Evolutionary conservation across 768 basidiomycete species (phyloP).

Genomic region (Leccinum aurantiacum): DNA sequence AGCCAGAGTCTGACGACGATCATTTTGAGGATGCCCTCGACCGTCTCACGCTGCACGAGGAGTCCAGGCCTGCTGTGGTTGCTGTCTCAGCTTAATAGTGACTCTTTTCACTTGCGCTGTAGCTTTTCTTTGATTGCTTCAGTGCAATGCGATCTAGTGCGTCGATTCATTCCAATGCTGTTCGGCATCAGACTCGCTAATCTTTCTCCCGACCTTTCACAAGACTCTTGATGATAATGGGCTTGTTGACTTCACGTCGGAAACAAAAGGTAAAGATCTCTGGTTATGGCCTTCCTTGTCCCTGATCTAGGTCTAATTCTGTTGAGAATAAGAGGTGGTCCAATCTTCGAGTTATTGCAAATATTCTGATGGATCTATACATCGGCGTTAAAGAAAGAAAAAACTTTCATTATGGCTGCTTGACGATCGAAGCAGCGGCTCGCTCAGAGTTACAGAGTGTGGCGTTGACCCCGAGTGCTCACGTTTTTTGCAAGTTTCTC

Average conservation of each 20-base stretch:
- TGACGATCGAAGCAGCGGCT: neutral
- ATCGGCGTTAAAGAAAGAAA: neutral
- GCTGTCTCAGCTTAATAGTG: slow-evolving; percentile 18
- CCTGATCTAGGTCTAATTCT: no score
- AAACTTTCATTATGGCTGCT: neutral
- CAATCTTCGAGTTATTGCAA: neutral
- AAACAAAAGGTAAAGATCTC: no score
- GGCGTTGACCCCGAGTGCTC: no score
- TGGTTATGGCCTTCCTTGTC: no score
- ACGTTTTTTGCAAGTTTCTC: no score
- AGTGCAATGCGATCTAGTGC: slow-evolving; percentile 3
- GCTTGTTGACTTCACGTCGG: no score
- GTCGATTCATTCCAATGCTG: neutral
- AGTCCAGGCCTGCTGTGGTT: slow-evolving; percentile 10
- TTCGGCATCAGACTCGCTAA: no score
- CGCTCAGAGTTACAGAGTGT: neutral
- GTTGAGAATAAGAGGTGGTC: neutral
- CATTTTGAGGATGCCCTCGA: slow-evolving; percentile 68
- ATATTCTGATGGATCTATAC: neutral
- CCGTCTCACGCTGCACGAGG: slow-evolving; percentile 41
- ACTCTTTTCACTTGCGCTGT: neutral
- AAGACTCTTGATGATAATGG: no score
- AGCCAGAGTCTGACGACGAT: slow-evolving; percentile 42
- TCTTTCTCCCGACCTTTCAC: no score
- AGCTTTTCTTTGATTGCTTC: neutral